A percentile compares a stretch with the other conserved stretches of the same genome.
These are phyloP conservation scores for Boletellus sp. DNA, from an alignment of 1,284 basidiomycete genomes.

Conservation along the genomic window DNA sequence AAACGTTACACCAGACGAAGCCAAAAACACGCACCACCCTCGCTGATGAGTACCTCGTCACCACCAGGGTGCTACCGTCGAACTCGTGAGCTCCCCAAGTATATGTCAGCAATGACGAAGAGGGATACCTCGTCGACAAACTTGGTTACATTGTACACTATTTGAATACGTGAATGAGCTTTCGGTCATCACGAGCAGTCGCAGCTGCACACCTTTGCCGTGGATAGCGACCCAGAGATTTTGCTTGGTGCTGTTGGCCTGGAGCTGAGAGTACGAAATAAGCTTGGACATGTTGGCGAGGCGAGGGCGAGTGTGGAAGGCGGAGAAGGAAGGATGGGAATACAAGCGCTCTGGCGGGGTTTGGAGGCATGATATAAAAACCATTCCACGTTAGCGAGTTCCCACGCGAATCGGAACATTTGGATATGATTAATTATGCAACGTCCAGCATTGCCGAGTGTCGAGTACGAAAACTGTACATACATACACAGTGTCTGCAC, in stretches of 20 bases:
- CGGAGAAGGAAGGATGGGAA: constrained; percentile 17
- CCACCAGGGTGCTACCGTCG: constrained; percentile 81
- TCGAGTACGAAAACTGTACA: background rate
- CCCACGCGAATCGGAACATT: constrained; percentile 24
- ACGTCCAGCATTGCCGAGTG: no score
- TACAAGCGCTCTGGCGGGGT: constrained; percentile 6
- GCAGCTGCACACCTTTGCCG: constrained; percentile 65
- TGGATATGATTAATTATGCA: no score
- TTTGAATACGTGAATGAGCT: constrained; percentile 28
- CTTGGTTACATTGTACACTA: constrained; percentile 92
- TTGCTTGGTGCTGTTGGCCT: constrained; percentile 70
- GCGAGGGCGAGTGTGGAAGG: constrained; percentile 20
- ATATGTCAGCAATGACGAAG: background rate
- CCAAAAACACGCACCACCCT: constrained; percentile 69
- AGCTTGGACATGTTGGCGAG: constrained; percentile 45
- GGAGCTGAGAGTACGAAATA: constrained; percentile 72
- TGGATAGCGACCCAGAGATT: constrained; percentile 78
- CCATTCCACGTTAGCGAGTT: constrained; percentile 12
- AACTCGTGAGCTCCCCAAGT: constrained; percentile 8
- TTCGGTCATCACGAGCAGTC: constrained; percentile 16
- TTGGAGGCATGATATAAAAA: constrained; percentile 23
- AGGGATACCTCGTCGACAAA: constrained; percentile 93
- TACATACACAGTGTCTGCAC: constrained; percentile 43
- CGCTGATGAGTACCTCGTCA: constrained; percentile 93
- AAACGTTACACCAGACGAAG: background rate